Evolutionary conservation across 768 basidiomycete genomes (phyloP).

Genomic region (Lactarius sanguifluus): DNA sequence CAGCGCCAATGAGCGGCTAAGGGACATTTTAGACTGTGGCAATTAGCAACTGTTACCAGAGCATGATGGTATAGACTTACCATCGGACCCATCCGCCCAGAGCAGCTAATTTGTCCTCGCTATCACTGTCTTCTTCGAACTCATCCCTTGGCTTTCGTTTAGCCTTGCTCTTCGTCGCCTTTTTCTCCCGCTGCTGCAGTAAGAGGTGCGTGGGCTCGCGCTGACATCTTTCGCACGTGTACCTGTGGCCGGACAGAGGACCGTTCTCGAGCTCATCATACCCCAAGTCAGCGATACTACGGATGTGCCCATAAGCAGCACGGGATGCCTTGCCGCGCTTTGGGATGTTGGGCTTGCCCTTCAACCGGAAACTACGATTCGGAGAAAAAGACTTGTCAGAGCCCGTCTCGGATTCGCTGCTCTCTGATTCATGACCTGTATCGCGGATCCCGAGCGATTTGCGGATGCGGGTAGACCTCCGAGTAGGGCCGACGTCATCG

Average conservation of each 20-base stretch:
- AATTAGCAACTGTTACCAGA: conserved; percentile 10
- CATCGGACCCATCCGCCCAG: conserved; percentile 87
- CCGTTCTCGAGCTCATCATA: conserved; percentile 54
- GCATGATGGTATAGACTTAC: conserved; percentile 41
- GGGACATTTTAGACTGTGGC: conserved; percentile 69
- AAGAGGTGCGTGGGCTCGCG: conserved; percentile 55
- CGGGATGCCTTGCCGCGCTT: conserved; percentile 40
- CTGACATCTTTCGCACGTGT: conserved; percentile 72
- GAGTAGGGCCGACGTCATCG: conserved; percentile 33
- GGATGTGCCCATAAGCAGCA: conserved; percentile 52
- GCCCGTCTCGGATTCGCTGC: conserved; percentile 21
- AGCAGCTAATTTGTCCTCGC: conserved; percentile 47
- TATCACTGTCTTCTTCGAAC: conserved; percentile 56
- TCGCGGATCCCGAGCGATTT: conserved; percentile 41
- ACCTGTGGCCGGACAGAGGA: conserved; percentile 59
- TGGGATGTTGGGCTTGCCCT: conserved; percentile 32
- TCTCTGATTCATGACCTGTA: conserved; percentile 34
- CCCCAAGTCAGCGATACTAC: conserved; percentile 43
- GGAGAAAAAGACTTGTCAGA: conserved; percentile 31
- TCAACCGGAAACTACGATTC: conserved; percentile 41
- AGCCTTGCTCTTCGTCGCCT: conserved; percentile 41
- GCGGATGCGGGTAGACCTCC: conserved; percentile 51
- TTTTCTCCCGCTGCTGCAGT: conserved; percentile 38
- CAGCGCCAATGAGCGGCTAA: conserved; percentile 78
- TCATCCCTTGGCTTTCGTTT: conserved; percentile 46